Evolutionary conservation across 106 monocot genomes (phyloP), one percentile per base, ranked within the genome.

Genomic region (Dioscorea zingiberensis): DNA sequence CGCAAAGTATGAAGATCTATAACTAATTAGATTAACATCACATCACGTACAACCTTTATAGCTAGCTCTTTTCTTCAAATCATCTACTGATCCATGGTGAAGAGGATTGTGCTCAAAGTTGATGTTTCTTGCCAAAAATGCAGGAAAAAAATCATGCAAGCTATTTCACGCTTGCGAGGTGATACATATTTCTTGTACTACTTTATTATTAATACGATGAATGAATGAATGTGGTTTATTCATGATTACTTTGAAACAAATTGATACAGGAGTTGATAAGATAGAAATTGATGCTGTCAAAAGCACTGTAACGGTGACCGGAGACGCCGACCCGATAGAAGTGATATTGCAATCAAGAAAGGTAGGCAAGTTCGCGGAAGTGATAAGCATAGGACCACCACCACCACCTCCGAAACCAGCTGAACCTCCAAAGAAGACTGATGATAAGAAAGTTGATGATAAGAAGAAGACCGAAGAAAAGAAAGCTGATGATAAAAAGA

Each of bases 121-220:
- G 58, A 58, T 25, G 24, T 58, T 14, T 58, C 58, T 10, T 58
- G 58, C 58, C 58, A 21, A 58, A 58, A 58, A 58, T 58, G 58
- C 58, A 58, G 13, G 58, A 58, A 14, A 23, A 23, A 58, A 25
- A 21, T 58, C 58, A 23, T 58, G 26, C 26, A 14, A 26, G 22
- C 58, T 22, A 26, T 25, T 14, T 58, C 58, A 58, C 14, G 13
- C 22, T 25, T 25, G 23, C 22, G 23, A 58, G 58, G 58, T 58
- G 23, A 24, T 6, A 3, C n/a, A 21, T 22, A 10, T 4, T 58
- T 25, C 10, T 13, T 58, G 2, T 58, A 2, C 3, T 25, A 10
- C 2, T 23, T 58, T 58, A 19, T 12, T 21, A 10, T 58, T 58
- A 21, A 0, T 30, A 30, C 2, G 4, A 30, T 30, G 2, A 2